These are phyloP conservation scores for Hypomyces perniciosus DNA, from an alignment of 2,329 filamentous ascomycete genomes.

Conservation along the genomic window DNA sequence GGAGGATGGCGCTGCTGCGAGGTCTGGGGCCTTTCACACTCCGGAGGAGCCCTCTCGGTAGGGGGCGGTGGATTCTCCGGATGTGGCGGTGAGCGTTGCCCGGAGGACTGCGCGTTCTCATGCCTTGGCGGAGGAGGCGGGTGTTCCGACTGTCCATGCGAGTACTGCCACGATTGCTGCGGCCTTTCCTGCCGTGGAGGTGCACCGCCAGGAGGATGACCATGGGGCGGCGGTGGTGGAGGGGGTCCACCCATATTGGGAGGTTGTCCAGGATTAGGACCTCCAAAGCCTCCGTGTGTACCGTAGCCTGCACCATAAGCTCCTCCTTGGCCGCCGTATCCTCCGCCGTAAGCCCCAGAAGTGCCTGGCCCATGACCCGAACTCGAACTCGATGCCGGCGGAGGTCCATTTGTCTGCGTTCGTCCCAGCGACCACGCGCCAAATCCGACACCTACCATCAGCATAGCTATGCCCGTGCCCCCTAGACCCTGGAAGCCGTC, in stretches of 20 bases:
- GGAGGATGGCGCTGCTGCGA: slow-evolving; percentile 19
- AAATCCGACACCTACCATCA: slow-evolving; percentile 67
- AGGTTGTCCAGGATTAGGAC: slow-evolving; percentile 17
- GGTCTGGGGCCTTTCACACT: slow-evolving; percentile 14
- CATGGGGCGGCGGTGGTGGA: slow-evolving; percentile 11
- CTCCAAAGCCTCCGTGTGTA: slow-evolving; percentile 13
- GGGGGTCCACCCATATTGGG: slow-evolving; percentile 5
- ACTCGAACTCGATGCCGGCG: slow-evolving; percentile 4
- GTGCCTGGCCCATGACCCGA: slow-evolving; percentile 10
- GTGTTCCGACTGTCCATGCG: slow-evolving; percentile 3
- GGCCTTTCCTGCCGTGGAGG: slow-evolving; percentile 11
- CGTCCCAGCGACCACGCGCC: slow-evolving; percentile 62
- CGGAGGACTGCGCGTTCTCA: background rate
- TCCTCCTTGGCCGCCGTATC: slow-evolving; percentile 1
- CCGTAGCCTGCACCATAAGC: slow-evolving; percentile 3
- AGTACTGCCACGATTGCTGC: slow-evolving; percentile 4
- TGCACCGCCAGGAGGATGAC: background rate
- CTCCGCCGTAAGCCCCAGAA: slow-evolving; percentile 1
- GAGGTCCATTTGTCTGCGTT: slow-evolving; percentile 28
- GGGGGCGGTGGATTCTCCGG: slow-evolving; percentile 4
- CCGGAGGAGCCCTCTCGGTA: slow-evolving; percentile 1
- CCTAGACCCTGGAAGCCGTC: slow-evolving; percentile 63
- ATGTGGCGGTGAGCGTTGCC: slow-evolving; percentile 12
- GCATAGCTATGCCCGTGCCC: slow-evolving; percentile 64
- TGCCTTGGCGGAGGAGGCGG: slow-evolving; percentile 3